Evolutionary conservation across 257 asterid species (phyloP).

Genomic region (Marsdenia floribunda): DNA sequence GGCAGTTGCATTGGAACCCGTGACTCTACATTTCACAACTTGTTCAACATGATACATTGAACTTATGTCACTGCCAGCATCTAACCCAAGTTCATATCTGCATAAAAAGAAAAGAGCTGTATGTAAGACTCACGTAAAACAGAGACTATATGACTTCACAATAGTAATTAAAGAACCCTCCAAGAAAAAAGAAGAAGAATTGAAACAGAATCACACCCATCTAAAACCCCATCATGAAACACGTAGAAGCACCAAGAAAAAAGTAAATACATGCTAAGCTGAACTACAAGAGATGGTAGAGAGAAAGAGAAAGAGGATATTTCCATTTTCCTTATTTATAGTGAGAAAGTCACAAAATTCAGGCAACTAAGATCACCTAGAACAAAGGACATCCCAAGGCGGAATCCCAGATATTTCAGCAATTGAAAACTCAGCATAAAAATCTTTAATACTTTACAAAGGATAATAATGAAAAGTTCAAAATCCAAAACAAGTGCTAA

Average conservation of each 20-base stretch:
- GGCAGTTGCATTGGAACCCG: conserved; percentile 56
- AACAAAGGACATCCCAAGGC: not conserved
- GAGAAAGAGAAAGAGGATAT: not conserved
- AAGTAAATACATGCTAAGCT: not conserved
- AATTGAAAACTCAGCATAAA: not conserved
- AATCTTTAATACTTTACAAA: not conserved
- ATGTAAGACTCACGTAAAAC: conserved; percentile 1
- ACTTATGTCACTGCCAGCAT: conserved; percentile 65
- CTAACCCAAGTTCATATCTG: conserved; percentile 95
- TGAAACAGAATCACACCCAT: not conserved
- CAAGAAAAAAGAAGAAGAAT: not conserved
- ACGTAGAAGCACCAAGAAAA: not conserved
- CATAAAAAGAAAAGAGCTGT: conserved; percentile 21
- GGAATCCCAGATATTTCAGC: not conserved
- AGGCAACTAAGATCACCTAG: not conserved
- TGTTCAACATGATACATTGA: conserved; percentile 91
- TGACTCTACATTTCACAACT: conserved; percentile 93
- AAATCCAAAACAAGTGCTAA: not conserved
- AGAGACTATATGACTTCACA: not conserved
- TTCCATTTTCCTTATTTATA: not conserved
- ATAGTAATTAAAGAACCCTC: not conserved
- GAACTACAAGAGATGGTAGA: not conserved
- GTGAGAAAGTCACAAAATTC: not conserved
- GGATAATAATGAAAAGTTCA: not conserved
- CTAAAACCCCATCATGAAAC: not conserved